Conservation (phyloP, 768 basidiomycete genomes). For the Leccinum variicolor region DNA sequence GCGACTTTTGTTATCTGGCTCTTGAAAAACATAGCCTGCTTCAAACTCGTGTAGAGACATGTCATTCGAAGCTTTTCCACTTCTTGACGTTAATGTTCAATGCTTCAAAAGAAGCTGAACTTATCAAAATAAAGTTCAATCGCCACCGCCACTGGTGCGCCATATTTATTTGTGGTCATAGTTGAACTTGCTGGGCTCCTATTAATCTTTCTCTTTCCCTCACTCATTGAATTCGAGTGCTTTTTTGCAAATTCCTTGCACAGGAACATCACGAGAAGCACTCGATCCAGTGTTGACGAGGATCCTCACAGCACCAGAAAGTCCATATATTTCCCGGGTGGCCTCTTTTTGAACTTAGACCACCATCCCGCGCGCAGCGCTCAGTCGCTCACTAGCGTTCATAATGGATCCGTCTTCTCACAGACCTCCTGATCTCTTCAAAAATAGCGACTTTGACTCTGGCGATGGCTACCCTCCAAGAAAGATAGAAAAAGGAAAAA, state of each 20-base stretch:
- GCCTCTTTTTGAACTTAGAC: constrained; percentile 8
- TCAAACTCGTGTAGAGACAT: no score
- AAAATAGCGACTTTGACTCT: background rate
- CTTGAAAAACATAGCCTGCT: no score
- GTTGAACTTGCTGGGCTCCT: no score
- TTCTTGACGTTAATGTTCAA: no score
- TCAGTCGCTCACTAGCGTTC: background rate
- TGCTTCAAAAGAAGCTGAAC: no score
- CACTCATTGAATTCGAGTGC: background rate
- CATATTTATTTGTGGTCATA: no score
- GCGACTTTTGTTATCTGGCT: no score
- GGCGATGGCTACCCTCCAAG: background rate
- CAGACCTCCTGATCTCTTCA: constrained; percentile 15
- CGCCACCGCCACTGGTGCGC: no score
- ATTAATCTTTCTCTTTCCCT: background rate
- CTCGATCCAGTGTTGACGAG: constrained; percentile 4
- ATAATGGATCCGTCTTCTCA: constrained; percentile 8
- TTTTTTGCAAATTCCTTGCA: constrained; percentile 1
- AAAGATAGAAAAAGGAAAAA: constrained; percentile 19
- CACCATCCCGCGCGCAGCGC: background rate
- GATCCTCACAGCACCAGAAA: no score
- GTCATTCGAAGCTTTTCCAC: no score
- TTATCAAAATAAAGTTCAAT: no score
- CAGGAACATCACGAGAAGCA: constrained; percentile 13
- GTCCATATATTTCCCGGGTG: no score